Conservation (phyloP, 73 alveolate genomes). For the Paramecium biaurelia region DNA sequence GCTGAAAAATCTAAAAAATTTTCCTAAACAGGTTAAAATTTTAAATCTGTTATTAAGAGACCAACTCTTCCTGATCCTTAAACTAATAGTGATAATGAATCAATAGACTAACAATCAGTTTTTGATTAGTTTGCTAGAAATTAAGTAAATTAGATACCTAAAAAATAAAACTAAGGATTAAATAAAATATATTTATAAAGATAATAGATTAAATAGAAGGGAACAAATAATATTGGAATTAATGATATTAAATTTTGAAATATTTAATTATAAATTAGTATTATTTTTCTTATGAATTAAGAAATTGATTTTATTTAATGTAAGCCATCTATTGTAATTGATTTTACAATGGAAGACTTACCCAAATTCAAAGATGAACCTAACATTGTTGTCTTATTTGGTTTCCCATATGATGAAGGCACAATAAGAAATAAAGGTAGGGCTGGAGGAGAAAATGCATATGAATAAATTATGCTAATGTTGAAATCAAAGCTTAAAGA, state of each 20-base stretch:
- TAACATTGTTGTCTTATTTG: not conserved
- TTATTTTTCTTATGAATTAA: not conserved
- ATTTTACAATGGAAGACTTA: not conserved
- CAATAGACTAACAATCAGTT: not conserved
- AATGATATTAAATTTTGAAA: not conserved
- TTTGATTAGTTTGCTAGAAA: constrained; percentile 19
- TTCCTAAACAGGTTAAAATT: not conserved
- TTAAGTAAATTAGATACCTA: not conserved
- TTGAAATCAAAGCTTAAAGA: not conserved
- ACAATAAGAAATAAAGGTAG: constrained; percentile 42
- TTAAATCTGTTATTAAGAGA: not conserved
- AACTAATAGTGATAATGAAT: not conserved
- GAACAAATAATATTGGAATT: not conserved
- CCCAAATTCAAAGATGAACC: not conserved
- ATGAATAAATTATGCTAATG: constrained; percentile 6
- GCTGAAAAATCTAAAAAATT: not conserved
- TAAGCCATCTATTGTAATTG: not conserved
- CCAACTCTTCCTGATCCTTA: constrained; percentile 19
- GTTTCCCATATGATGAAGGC: constrained; percentile 50
- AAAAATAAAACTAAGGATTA: not conserved
- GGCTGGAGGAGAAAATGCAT: constrained; percentile 43
- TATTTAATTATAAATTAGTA: not conserved
- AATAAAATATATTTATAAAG: constrained; percentile 3
- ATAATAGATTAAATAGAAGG: not conserved
- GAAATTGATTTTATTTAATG: not conserved